phyloP scores from a whole-genome alignment of 768 basidiomycete genomes.

The Kwoniella dendrophila region DNA sequence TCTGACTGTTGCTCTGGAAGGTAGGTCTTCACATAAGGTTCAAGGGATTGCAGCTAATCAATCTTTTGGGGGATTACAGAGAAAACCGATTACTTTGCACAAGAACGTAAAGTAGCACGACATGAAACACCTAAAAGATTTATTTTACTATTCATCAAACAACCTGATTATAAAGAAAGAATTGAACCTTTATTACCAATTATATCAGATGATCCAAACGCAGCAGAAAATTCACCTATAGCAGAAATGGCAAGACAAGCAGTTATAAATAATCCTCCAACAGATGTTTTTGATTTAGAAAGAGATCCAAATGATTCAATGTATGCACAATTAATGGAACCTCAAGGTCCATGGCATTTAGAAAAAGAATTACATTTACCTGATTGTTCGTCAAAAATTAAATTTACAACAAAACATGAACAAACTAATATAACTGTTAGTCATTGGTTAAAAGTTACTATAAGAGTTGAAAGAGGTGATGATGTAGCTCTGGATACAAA shows the following conservation, averaged over 20 bases:
- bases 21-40: constrained; percentile 58
- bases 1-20: constrained; percentile 75
- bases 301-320: constrained; percentile 48
- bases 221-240: constrained; percentile 68
- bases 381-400: constrained; percentile 60
- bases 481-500: constrained; percentile 66
- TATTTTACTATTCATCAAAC: constrained; percentile 67
- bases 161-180: constrained; percentile 60
- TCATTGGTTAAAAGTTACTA: constrained; percentile 77
- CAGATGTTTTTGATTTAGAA: constrained; percentile 31
- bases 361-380: constrained; percentile 72
- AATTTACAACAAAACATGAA: constrained; percentile 78
- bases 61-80: constrained; percentile 60
- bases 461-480: constrained; percentile 81
- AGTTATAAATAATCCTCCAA: constrained; percentile 46
- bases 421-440: constrained; percentile 71
- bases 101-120: constrained; percentile 68
- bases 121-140: constrained; percentile 68
- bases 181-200: constrained; percentile 73
- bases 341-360: constrained; percentile 80
- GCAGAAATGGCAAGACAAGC: constrained; percentile 58
- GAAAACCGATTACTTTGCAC: constrained; percentile 76
- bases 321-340: constrained; percentile 56
- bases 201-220: constrained; percentile 68
- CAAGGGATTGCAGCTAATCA: background rate